Percentiles rank a stretch among this genome's conserved stretches.
These are phyloP conservation scores for Lentinus tigrinus DNA, from an alignment of 768 basidiomycete genomes.

Conservation along the genomic window DNA sequence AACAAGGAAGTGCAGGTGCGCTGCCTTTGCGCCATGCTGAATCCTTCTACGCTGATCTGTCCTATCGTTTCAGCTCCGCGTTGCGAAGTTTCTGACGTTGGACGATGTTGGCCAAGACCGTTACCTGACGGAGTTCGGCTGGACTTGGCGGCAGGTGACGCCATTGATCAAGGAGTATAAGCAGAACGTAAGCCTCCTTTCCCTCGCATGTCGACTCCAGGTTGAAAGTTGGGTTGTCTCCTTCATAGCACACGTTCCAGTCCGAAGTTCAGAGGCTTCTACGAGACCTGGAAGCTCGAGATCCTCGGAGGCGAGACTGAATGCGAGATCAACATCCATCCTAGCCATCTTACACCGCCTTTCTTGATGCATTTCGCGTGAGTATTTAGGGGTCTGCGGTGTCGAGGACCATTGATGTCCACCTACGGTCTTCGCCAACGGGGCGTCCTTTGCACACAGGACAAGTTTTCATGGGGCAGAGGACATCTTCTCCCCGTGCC, in stretches of 20 bases:
- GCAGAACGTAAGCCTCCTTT: constrained; percentile 37
- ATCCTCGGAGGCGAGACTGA: constrained; percentile 16
- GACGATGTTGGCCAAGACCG: constrained; percentile 38
- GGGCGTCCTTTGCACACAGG: no score
- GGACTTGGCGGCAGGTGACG: constrained; percentile 50
- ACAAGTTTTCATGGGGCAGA: no score
- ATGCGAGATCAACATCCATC: neutral
- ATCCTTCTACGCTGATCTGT: neutral
- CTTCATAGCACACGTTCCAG: constrained; percentile 8
- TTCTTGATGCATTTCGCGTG: neutral
- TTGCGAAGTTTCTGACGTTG: constrained; percentile 44
- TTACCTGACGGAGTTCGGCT: constrained; percentile 48
- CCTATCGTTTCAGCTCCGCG: constrained; percentile 38
- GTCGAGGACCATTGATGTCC: neutral
- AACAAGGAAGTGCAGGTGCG: constrained; percentile 36
- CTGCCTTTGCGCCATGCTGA: neutral
- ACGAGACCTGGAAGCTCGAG: constrained; percentile 11
- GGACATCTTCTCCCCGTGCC: no score
- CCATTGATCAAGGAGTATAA: constrained; percentile 42
- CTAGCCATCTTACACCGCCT: no score
- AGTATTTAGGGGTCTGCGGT: neutral
- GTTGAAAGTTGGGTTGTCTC: neutral
- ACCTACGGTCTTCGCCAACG: no score
- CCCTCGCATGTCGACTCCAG: no score
- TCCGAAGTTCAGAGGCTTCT: neutral